Evolutionary conservation across 441 rosid genomes (phyloP), one percentile per base, ranked within the genome.

Genomic region (California macrophylla): DNA sequence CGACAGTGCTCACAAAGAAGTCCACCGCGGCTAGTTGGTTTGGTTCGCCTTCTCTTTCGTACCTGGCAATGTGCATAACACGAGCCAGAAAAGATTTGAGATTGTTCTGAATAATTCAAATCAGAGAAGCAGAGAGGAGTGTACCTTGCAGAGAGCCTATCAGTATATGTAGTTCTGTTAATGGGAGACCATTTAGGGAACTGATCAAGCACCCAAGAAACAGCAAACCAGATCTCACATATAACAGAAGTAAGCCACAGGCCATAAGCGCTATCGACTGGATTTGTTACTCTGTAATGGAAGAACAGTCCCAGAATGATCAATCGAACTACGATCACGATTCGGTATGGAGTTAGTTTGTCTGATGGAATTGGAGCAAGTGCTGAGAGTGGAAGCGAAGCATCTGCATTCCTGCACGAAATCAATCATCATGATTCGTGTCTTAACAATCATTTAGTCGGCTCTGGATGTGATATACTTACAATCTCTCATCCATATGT

Each of bases 171-270:
- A 83, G 89, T 97, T 64, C 98, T 82, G 32, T 81, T 72, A 18
- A 94, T 86, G 8, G 99, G 99, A 68, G 73, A 77, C 98, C 99
- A 94, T 76, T 94, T 94, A n/a, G 98, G 99, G 62, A 94, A 87
- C 75, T 94, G 99, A 85, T 94, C 99, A 28, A 92, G 76, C 69
- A 94, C 88, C 99, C 99, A 94, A 10, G 99, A 94, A 45, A 84
- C 82, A 2, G 91, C 98, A 83, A 94, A 94, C 99, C 99, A 94
- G 71, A 94, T 84, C 83, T 94, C 99, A 69, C 99, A 94, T 20
- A 94, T 87, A 4, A 90, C 90, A 6, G 99, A 94, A 25, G 87
- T 89, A 56, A 94, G 83, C 99, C 99, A 94, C 80, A 94, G 75
- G 6, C 87, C 89, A 66, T 81, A 94, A 13, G 98, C 99, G 79